Evolutionary conservation across 164 flowering plant species (phyloP), one percentile per base, ranked within the genome.

Genomic region (Chloranthus sessilifolius): DNA sequence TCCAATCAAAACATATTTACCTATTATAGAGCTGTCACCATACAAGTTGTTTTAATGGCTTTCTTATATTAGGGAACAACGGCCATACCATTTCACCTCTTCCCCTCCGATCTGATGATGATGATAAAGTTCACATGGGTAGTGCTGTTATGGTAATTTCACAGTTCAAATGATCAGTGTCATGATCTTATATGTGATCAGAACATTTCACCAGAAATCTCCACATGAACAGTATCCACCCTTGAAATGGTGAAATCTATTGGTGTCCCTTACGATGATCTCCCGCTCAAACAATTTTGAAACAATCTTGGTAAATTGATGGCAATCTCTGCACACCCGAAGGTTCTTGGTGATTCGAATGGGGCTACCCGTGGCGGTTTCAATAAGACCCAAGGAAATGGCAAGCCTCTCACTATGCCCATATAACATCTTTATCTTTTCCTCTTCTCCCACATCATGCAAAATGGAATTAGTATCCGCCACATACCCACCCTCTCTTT

Each of bases 371-470:
- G n/a, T n/a, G n/a, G n/a, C n/a, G n/a, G n/a, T n/a, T n/a, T 31
- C 54, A 41, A 86, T 67, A 43, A 89, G 50, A 37, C 82, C 83
- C 58, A 75, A 82, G 0, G 92, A 82, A 63, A 86, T 73, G 25
- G 95, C 94, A 47, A 89, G 74, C 67, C 90, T 79, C 70, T 88
- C 94, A 64, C 94, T 82, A 34, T 88, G 94, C 31, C 84, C 85
- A 53, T 74, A 39, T 21, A 89, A 74, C 72, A 83, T 68, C 68
- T 69, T 59, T 20, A 61, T 61, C 67, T 86, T 89, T 63, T 83
- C 82, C 53, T 74, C 74, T 59, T 83, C 90, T 22, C 49, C 66
- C 3, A 83, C 75, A 55, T 89, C 57, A 16, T 77, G 92, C 67
- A 83, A 62, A 26, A 83, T 83, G 53, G 53, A 80, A 54, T 67